These are phyloP conservation scores for Aechmea fasciata DNA, from an alignment of 176 grass and related monocot genomes.

Conservation along the genomic window DNA sequence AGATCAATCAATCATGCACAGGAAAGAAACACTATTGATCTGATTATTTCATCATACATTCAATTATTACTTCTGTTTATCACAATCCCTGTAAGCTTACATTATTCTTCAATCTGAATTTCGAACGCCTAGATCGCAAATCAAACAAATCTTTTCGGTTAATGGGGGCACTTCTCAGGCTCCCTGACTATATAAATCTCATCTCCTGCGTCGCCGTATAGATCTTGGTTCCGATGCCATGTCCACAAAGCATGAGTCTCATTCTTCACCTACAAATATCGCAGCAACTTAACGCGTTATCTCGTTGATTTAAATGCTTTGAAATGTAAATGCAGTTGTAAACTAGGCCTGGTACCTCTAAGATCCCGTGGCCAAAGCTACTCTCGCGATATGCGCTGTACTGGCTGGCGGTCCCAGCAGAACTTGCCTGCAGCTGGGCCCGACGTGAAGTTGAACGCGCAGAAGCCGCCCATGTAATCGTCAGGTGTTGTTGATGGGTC, in stretches of 20 bases:
- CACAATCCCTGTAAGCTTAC: no score
- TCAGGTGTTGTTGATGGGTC: constrained; percentile 38
- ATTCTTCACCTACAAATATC: constrained; percentile 51
- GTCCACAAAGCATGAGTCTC: constrained; percentile 82
- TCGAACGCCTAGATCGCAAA: no score
- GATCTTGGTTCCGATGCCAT: constrained; percentile 79
- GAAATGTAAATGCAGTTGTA: no score
- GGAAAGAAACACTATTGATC: no score
- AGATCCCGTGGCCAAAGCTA: constrained; percentile 82
- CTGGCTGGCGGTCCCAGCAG: constrained; percentile 79
- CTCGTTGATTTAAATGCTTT: no score
- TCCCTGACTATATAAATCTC: constrained; percentile 68
- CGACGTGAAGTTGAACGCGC: constrained; percentile 56
- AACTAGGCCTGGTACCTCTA: constrained; percentile 34
- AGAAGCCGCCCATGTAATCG: constrained; percentile 37
- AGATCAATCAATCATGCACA: no score
- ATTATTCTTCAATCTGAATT: no score
- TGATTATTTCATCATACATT: no score
- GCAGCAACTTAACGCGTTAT: neutral
- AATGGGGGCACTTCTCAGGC: constrained; percentile 33
- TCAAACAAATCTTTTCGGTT: neutral
- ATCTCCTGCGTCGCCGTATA: constrained; percentile 34
- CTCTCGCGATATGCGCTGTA: constrained; percentile 68
- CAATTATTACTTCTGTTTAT: no score
- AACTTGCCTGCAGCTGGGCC: constrained; percentile 60